Base-by-base conservation (phyloP, 2,329 filamentous ascomycete genomes). In the Fusarium sp. region DNA sequence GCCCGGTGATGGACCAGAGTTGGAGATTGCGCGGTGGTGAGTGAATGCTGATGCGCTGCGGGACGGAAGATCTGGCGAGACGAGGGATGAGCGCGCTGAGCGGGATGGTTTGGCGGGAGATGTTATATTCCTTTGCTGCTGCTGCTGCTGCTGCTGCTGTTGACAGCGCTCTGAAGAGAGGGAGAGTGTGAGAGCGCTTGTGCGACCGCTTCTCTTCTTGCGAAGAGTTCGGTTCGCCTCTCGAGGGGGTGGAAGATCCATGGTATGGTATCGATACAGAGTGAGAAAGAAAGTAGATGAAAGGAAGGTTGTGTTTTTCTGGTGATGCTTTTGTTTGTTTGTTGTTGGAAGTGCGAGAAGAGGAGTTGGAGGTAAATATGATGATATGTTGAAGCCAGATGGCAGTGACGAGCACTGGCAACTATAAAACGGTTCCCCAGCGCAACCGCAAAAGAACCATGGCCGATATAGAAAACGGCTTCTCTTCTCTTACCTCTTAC, bases 151-250 rank as follows among this genome's bases (percentile, higher is more conserved):
- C 19, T 19, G 25, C 2, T 57, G 37, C 11, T 53, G 49, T 3
- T 43, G 48, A 14, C 42, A 11, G 15, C 13, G n/a, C 27, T 65
- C 62, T 6, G 62, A 58, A 5, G 62, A 55, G 15, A 66, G 38
- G 1, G 58, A 66, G 13, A 65, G 44, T 4, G 62, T 56, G 31
- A 65, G 49, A 9, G 41, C 41, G 39, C 38, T 52, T n/a, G 45
- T 6, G 27, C 47, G 62, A 15, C 39, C 46, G 31, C 61, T 63
- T 45, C 57, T 55, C 25, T 66, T 66, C 9, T 58, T 66, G 29
- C 53, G 49, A 50, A 63, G 33, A 23, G 48, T 42, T 15, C 60
- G 55, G n/a, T 31, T 32, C 21, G 15, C 33, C 9, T 48, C 49
- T 51, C 61, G 48, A 33, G 39, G 53, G 3, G 43, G 35, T 6